Conservation (phyloP, 1,284 basidiomycete genomes). For the Cryptococcus sp. region DNA sequence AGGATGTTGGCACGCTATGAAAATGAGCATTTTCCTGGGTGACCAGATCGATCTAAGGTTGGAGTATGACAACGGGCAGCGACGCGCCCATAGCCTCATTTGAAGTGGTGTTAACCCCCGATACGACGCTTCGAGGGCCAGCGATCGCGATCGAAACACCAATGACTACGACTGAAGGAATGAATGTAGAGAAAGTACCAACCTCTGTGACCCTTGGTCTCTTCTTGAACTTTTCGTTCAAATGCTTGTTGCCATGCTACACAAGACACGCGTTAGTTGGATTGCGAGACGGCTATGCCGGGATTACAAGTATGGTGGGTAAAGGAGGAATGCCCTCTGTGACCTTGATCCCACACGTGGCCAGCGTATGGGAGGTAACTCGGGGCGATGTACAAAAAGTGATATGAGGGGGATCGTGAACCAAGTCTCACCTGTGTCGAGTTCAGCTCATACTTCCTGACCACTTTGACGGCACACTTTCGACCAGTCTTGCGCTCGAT, state of each 20-base stretch:
- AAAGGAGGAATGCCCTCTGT: constrained; percentile 13
- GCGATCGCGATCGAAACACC: constrained; percentile 7
- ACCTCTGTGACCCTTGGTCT: constrained; percentile 95
- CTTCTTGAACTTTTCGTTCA: constrained; percentile 86
- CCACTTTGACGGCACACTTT: constrained; percentile 94
- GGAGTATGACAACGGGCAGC: no score
- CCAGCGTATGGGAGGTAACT: constrained; percentile 32
- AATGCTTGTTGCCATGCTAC: constrained; percentile 83
- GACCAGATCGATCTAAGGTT: not conserved
- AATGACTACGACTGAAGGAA: not conserved
- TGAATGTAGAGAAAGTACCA: constrained; percentile 22
- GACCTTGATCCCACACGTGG: constrained; percentile 37
- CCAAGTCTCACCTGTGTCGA: constrained; percentile 83
- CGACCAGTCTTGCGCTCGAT: constrained; percentile 68
- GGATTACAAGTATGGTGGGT: constrained; percentile 13
- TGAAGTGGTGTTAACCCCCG: constrained; percentile 4
- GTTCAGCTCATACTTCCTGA: constrained; percentile 93
- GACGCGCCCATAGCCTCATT: not conserved
- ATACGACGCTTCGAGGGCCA: constrained; percentile 20
- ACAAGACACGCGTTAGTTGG: constrained; percentile 4
- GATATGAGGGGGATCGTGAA: constrained; percentile 9
- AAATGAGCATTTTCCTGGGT: not conserved
- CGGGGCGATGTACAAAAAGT: constrained; percentile 27
- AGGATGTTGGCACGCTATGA: constrained; percentile 91
- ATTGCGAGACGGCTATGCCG: not conserved